Conservation (phyloP, 768 basidiomycete genomes). For the Tricholoma furcatifolium region DNA sequence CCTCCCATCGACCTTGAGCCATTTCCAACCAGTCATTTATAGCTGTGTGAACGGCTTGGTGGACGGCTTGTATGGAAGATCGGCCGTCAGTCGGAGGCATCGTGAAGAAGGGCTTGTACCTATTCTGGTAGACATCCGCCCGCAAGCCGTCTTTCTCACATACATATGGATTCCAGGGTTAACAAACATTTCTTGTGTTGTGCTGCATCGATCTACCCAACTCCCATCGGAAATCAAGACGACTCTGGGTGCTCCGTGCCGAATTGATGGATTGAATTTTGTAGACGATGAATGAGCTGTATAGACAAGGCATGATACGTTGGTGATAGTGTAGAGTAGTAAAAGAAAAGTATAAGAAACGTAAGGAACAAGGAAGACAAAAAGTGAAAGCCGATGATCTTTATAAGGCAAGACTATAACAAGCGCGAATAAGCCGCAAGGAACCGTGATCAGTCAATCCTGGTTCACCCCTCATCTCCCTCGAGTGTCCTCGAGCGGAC, state of each 20-base stretch:
- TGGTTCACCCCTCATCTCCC: constrained; percentile 16
- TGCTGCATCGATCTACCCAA: too few relatives aligned
- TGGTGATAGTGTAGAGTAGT: background rate
- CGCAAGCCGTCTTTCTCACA: too few relatives aligned
- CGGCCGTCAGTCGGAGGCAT: too few relatives aligned
- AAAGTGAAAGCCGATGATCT: constrained; percentile 11
- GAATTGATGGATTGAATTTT: too few relatives aligned
- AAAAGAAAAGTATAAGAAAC: background rate
- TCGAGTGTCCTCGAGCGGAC: constrained; percentile 19
- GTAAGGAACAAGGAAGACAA: constrained; percentile 5
- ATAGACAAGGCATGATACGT: background rate
- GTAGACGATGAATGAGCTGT: background rate
- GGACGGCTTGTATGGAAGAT: background rate
- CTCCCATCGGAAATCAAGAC: too few relatives aligned
- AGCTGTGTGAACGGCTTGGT: background rate
- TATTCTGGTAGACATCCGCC: too few relatives aligned
- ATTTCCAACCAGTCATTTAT: too few relatives aligned
- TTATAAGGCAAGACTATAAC: constrained; percentile 23
- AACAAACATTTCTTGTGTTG: too few relatives aligned
- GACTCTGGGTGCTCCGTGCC: too few relatives aligned
- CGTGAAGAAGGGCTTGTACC: too few relatives aligned
- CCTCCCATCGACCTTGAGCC: too few relatives aligned
- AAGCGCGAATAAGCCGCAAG: constrained; percentile 16
- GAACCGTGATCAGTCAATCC: constrained; percentile 22
- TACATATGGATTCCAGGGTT: too few relatives aligned